Base-by-base conservation (phyloP, 305 asterid genomes). In the Fraxinus sp. region DNA sequence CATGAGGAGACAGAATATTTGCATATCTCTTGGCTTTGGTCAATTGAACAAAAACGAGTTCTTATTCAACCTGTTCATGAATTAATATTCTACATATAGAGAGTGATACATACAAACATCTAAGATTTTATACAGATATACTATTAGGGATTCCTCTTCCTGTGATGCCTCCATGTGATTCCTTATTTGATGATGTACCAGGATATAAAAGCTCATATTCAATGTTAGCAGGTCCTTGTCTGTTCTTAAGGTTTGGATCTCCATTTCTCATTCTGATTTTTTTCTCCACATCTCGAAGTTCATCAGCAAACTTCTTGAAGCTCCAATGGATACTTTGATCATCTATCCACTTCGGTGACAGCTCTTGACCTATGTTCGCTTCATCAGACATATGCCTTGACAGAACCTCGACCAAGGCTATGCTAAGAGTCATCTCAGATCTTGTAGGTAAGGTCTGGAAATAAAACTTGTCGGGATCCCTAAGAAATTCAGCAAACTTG, bases 401-500 rank as follows among this genome's bases (percentile, higher is more conserved):
- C 33, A 88, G 82, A 66, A 87, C 83, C 82, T 88, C 90, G 9
- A 86, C 85, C 49, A 87, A 64, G 28, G 90, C 91, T 83, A 90
- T 83, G 57, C 88, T 82, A 7, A 87, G 82, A 46, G 87, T 78
- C 81, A 49, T 87, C 83, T 90, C 90, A 79, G 85, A 88, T 77
- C 79, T 90, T n/a, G 59, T 77, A 41, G 91, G 93, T 66, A 90
- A 79, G 88, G 87, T 88, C 28, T 83, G 71, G 22, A 88, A 86
- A 71, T 80, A 90, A 80, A 82, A 88, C 74, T 78, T 88, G 62
- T 90, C 91, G 1, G 91, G 90, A 79, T 86, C 83, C 39, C 52
- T 79, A 74, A 88, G 90, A 83, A 90, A 87, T 80, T 87, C 89
- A 30, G 89, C 93, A 28, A 88, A 90, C 73, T 88, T 91, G 73